Evolutionary conservation across 306 rosid species (phyloP).

Genomic region (cucumber (Cucumis sativus)): Cucumber_9930_V3 NC_026656.2:20155001-20155500

Average conservation of each 20-base stretch:
- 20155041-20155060: constrained; percentile 53
- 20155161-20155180: constrained; percentile 25
- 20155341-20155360: background rate
- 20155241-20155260: background rate
- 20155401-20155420: background rate
- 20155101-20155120: constrained; percentile 59
- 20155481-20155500: background rate
- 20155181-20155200: background rate
- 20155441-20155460: background rate
- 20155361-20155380: background rate
- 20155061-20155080: constrained; percentile 54
- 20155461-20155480: background rate
- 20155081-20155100: constrained; percentile 52
- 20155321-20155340: background rate
- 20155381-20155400: background rate
- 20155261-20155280: background rate
- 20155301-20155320: background rate
- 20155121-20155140: constrained; percentile 52
- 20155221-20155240: background rate
- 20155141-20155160: constrained; percentile 38
- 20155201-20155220: background rate
- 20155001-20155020: background rate
- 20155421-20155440: background rate
- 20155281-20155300: background rate
- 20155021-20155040: constrained; percentile 9